Percentiles rank a stretch among this genome's conserved stretches.
phyloP scores from a whole-genome alignment of 768 basidiomycete genomes.

The Amanita muscaria region DNA sequence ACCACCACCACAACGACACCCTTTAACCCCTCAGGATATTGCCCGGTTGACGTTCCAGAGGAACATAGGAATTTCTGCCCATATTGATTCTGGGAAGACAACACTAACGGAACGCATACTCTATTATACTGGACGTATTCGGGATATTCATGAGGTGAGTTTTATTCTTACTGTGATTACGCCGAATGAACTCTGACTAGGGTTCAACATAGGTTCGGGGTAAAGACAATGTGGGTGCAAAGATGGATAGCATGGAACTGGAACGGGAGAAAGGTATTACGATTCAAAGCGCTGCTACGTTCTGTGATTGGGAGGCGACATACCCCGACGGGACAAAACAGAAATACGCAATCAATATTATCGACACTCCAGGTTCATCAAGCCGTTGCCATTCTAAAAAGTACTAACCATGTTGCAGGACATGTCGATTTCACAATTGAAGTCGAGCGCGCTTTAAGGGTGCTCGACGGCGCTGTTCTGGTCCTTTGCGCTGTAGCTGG shows the following conservation, averaged over 20 bases:
- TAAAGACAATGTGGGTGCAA: slow-evolving; percentile 91
- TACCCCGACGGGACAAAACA: slow-evolving; percentile 56
- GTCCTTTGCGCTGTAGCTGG: slow-evolving; percentile 97
- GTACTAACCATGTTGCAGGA: slow-evolving; percentile 40
- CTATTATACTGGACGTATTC: slow-evolving; percentile 93
- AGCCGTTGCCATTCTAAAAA: neutral
- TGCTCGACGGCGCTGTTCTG: slow-evolving; percentile 92
- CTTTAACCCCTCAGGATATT: slow-evolving; percentile 58
- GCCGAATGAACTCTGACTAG: slow-evolving; percentile 4
- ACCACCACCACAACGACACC: slow-evolving; percentile 28
- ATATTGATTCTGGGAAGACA: slow-evolving; percentile 97
- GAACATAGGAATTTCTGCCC: slow-evolving; percentile 94
- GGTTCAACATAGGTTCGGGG: slow-evolving; percentile 63
- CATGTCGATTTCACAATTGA: slow-evolving; percentile 99
- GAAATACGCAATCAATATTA: slow-evolving; percentile 94
- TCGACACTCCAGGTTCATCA: slow-evolving; percentile 89
- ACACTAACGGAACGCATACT: slow-evolving; percentile 94
- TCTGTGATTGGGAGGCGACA: slow-evolving; percentile 88
- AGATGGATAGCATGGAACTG: slow-evolving; percentile 99
- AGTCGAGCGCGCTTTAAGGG: slow-evolving; percentile 92
- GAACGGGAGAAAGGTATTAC: slow-evolving; percentile 99
- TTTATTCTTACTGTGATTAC: neutral
- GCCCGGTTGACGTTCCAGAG: slow-evolving; percentile 65
- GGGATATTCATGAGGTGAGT: slow-evolving; percentile 92
- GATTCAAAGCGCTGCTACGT: slow-evolving; percentile 97